Conservation (phyloP, 1,284 basidiomycete species). For the Termitomyces sp. region DNA sequence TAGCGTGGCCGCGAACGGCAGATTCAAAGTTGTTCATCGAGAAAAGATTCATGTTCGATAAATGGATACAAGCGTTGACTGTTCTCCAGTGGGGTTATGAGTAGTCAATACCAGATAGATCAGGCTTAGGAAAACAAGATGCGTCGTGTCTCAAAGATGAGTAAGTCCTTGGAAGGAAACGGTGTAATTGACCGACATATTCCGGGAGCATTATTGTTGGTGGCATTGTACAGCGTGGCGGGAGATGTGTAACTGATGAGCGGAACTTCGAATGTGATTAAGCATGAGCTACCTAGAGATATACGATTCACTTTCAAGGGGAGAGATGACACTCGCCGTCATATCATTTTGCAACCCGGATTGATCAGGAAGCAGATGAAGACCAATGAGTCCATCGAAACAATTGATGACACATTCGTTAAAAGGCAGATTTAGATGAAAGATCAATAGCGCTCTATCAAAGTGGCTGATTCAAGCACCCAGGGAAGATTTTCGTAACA, state of each 20-base stretch:
- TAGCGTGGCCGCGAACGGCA: background rate
- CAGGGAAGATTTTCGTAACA: background rate
- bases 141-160: background rate
- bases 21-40: background rate
- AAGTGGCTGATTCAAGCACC: background rate
- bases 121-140: too few species aligned
- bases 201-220: background rate
- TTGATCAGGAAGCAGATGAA: background rate
- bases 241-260: background rate
- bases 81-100: background rate
- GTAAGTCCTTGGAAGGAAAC: background rate
- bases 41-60: background rate
- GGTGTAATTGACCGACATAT: background rate
- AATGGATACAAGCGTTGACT: background rate
- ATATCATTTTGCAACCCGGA: too few species aligned
- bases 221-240: background rate
- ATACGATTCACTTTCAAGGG: background rate
- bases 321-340: background rate
- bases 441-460: background rate
- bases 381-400: background rate
- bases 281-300: too few species aligned
- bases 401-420: background rate
- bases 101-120: background rate
- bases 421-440: background rate
- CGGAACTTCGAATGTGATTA: background rate